Conservation (phyloP, 1,284 basidiomycete species). For the Tranzscheliella williamsii region DNA sequence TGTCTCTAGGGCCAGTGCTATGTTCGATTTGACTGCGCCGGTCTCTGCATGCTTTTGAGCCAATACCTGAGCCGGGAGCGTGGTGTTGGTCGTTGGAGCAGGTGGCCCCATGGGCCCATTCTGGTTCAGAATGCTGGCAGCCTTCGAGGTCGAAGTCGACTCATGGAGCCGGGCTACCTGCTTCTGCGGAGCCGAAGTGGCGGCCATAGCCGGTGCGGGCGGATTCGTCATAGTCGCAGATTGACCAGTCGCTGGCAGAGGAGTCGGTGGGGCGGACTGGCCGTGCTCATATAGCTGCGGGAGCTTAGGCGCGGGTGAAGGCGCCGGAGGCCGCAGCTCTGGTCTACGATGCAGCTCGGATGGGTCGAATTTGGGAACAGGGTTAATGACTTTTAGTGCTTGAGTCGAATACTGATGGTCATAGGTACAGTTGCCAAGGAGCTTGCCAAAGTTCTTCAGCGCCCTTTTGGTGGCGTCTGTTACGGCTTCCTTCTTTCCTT, state of each 20-base stretch:
- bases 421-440: conserved; percentile 89
- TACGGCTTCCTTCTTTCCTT: conserved; percentile 97
- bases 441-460: conserved; percentile 86
- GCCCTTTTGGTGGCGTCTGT: conserved; percentile 92
- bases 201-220: no score
- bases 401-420: conserved; percentile 86
- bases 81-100: neutral
- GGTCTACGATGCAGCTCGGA: conserved; percentile 37
- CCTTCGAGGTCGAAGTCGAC: no score
- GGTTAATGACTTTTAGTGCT: conserved; percentile 68
- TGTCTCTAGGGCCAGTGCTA: neutral
- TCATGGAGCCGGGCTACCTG: no score
- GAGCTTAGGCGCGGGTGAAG: no score
- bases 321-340: conserved; percentile 16
- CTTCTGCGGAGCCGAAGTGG: no score
- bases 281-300: no score
- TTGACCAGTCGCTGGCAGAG: no score
- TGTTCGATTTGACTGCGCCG: neutral
- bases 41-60: no score
- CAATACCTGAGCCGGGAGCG: no score
- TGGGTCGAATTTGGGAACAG: conserved; percentile 40
- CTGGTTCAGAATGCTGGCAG: no score
- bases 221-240: no score
- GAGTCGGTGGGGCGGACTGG: no score
- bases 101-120: neutral